Base-by-base conservation (phyloP, 2,329 filamentous ascomycete genomes). In the Xylariaceae sp. region DNA sequence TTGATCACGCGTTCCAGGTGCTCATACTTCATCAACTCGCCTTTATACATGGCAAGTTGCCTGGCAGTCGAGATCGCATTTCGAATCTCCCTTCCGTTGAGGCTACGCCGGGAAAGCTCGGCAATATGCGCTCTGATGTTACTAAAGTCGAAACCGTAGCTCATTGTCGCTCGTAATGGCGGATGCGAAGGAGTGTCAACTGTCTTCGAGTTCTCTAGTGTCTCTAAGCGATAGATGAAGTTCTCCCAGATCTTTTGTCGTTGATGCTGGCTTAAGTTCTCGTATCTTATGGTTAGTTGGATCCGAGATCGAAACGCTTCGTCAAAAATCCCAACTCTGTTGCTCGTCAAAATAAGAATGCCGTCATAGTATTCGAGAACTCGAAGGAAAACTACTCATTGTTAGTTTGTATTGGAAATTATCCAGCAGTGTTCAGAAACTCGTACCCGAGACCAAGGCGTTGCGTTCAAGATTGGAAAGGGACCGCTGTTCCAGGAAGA, bases 61-160 rank as follows among this genome's bases (percentile, higher is more conserved):
- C 45, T 36, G n/a, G 45, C 41, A 4, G 25, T 44, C 23, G 37
- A 44, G 14, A 48, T 41, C 2, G 37, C 37, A 35, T 47, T 47
- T 12, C 40, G 36, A 7, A 44, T 47, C 29, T 47, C 36, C 25
- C 45, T 29, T 7, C 45, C 45, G 16, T 47, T 47, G 10, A 47
- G 33, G 12, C 40, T 44, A 20, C 37, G 40, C 20, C 37, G 16
- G 5, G 45, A 27, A 23, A 47, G 29, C 10, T 40, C 40, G 8
- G 33, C 19, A 25, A 47, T 39, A 19, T 40, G 32, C 11, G 23
- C 36, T 16, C 21, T 40, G 7, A 44, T 38, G 14, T 47, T 37
- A 6, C 2, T 10, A 11, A 47, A 44, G 14, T 47, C 40, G 19
- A 47, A 25, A 8, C 40, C 32, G 19, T 6, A 39, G 12, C 27